phyloP scores from a whole-genome alignment of 2,329 filamentous ascomycete genomes.

The Daldinia sp. region DNA sequence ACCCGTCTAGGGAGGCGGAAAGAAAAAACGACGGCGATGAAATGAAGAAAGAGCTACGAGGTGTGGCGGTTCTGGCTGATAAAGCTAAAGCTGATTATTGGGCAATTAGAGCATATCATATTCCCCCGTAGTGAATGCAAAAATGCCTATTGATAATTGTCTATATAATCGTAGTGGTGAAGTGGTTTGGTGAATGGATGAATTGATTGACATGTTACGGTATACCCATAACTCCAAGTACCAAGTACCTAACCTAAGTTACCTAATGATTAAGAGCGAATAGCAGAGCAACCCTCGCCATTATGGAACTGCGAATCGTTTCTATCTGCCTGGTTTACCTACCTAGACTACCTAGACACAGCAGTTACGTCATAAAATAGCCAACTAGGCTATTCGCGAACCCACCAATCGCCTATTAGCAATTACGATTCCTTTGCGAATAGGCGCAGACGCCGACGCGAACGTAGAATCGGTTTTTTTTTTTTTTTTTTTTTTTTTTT shows the following conservation, averaged over 20 bases:
- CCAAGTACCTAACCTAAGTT: too few relatives aligned
- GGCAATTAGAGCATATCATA: conserved; percentile 19
- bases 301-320: background rate
- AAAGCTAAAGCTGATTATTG: background rate
- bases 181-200: background rate
- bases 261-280: background rate
- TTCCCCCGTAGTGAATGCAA: conserved; percentile 29
- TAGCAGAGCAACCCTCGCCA: background rate
- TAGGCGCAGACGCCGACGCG: background rate
- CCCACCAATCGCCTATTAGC: background rate
- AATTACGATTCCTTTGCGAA: background rate
- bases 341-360: background rate
- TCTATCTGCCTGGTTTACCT: background rate
- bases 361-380: background rate
- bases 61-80: conserved; percentile 15
- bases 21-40: conserved; percentile 19
- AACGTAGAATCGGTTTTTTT: background rate
- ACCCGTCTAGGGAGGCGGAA: conserved; percentile 10
- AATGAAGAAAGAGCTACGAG: conserved; percentile 22
- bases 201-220: background rate
- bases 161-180: background rate
- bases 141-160: conserved; percentile 8
- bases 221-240: background rate
- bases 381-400: background rate
- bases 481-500: background rate